Evolutionary conservation across 495 filamentous ascomycete species (phyloP).

Genomic region (Bacidia gigantensis): DNA sequence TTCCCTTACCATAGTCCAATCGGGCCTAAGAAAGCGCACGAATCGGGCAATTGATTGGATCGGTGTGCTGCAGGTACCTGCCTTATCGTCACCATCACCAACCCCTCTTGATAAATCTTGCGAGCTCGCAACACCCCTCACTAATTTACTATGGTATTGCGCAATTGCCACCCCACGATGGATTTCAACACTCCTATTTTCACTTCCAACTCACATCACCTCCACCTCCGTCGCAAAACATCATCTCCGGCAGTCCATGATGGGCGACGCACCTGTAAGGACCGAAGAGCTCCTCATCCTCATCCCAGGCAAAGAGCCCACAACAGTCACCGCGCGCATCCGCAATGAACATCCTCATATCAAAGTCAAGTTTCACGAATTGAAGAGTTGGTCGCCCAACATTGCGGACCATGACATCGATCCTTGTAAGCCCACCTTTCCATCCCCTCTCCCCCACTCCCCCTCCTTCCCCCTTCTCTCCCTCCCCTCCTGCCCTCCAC

Average conservation of each 20-base stretch:
- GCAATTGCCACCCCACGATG: neutral
- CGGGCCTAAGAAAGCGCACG: too few species aligned
- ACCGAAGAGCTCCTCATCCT: slow-evolving; percentile 31
- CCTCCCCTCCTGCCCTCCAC: too few species aligned
- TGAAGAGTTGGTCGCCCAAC: too few species aligned
- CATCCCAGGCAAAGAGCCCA: slow-evolving; percentile 30
- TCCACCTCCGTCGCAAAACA: neutral
- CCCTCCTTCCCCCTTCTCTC: too few species aligned
- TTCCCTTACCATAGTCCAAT: too few species aligned
- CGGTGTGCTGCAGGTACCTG: neutral
- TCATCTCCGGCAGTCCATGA: too few species aligned
- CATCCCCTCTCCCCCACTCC: too few species aligned
- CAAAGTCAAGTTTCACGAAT: slow-evolving; percentile 26
- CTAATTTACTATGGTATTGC: neutral
- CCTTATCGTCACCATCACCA: neutral
- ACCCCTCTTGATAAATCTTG: neutral
- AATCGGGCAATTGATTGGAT: neutral
- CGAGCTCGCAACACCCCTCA: neutral
- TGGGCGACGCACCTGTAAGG: slow-evolving; percentile 23
- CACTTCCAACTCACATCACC: neutral
- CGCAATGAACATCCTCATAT: slow-evolving; percentile 37
- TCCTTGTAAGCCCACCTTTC: slow-evolving; percentile 8
- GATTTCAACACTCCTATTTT: neutral
- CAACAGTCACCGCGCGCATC: slow-evolving; percentile 28
- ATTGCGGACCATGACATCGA: too few species aligned